Evolutionary conservation across 2,329 filamentous ascomycete species (phyloP).

Genomic region (Hymenoscyphus fructigenus): DNA sequence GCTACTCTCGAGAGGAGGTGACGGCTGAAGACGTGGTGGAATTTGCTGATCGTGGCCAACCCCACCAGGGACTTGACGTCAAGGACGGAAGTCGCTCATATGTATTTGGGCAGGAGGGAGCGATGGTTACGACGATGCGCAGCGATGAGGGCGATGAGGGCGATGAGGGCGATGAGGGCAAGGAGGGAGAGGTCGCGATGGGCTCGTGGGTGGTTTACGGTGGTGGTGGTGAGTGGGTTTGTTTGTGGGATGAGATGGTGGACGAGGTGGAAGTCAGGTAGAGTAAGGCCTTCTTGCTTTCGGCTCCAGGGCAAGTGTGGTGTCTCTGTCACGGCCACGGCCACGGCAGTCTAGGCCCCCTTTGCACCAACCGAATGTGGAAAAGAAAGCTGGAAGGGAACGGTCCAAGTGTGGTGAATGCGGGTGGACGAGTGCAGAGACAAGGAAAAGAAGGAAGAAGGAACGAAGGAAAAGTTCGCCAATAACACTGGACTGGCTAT

Average conservation of each 20-base stretch:
- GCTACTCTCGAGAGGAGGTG: neutral
- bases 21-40: slow-evolving; percentile 10
- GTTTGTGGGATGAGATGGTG: neutral
- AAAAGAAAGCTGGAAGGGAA: neutral
- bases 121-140: neutral
- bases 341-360: neutral
- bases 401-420: neutral
- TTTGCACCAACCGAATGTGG: neutral
- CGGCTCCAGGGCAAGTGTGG: neutral
- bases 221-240: neutral
- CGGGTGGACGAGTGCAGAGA: neutral
- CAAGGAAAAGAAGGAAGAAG: neutral
- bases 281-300: neutral
- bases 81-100: slow-evolving; percentile 20
- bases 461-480: neutral
- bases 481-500: neutral
- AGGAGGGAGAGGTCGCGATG: neutral
- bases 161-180: neutral
- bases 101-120: slow-evolving; percentile 2
- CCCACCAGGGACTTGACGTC: slow-evolving; percentile 23
- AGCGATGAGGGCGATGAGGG: neutral
- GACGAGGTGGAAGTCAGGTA: neutral
- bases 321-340: neutral
- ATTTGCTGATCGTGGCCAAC: slow-evolving; percentile 16
- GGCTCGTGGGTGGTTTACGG: neutral